Evolutionary conservation across 192 early-diverging fungal genomes (phyloP).

Genomic region (Dimargaris cristalligena): DNA sequence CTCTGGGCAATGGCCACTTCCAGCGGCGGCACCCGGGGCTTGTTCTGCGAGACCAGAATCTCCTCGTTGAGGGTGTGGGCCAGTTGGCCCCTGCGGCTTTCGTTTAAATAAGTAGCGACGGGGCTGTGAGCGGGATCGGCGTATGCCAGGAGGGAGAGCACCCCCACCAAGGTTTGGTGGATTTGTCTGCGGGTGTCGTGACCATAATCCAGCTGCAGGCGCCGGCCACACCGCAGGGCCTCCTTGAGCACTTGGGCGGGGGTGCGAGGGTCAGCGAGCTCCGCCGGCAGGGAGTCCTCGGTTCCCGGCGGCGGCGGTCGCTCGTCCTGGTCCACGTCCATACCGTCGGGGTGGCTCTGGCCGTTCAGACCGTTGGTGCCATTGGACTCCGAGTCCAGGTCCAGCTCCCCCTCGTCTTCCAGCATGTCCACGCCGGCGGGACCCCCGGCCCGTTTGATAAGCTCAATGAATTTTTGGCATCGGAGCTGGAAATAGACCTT

Average conservation of each 20-base stretch:
- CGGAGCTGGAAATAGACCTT: constrained; percentile 57
- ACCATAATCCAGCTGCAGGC: constrained; percentile 36
- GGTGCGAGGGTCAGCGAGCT: constrained; percentile 10
- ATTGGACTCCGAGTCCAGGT: not conserved
- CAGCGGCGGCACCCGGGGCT: constrained; percentile 36
- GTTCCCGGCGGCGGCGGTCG: too few relatives aligned
- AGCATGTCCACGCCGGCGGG: constrained; percentile 5
- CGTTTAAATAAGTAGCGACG: constrained; percentile 32
- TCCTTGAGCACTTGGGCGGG: constrained; percentile 17
- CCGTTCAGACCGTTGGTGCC: not conserved
- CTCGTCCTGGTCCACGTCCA: constrained; percentile 23
- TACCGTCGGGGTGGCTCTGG: constrained; percentile 14
- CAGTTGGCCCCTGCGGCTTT: constrained; percentile 33
- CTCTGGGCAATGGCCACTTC: constrained; percentile 29
- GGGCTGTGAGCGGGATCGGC: constrained; percentile 33
- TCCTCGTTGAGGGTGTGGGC: constrained; percentile 51
- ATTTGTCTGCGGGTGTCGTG: constrained; percentile 22
- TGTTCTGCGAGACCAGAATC: constrained; percentile 39
- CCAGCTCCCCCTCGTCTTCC: constrained; percentile 4
- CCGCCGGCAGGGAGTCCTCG: constrained; percentile 15
- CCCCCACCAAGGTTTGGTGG: constrained; percentile 32
- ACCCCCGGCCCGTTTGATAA: constrained; percentile 35
- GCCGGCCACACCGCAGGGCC: constrained; percentile 32
- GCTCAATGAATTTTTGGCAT: constrained; percentile 78
- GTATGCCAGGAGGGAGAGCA: constrained; percentile 59